phyloP scores from a whole-genome alignment of 176 grass and related monocot genomes.

The Ensete glaucum region DNA sequence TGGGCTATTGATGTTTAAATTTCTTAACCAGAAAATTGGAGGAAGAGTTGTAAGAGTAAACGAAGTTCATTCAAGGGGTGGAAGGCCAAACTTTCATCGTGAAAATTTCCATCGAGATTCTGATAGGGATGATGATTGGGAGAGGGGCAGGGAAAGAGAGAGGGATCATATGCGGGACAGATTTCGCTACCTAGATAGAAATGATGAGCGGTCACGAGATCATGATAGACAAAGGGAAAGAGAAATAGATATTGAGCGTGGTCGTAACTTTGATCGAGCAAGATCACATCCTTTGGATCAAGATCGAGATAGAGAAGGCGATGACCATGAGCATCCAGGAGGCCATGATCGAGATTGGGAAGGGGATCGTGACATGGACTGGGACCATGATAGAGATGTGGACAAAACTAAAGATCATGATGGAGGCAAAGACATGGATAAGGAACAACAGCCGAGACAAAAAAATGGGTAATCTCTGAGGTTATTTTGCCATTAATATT shows the following conservation, averaged over 20 bases:
- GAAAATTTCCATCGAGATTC: slow-evolving; percentile 60
- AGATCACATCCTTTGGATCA: slow-evolving; percentile 44
- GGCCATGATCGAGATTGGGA: slow-evolving; percentile 40
- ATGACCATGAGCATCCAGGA: slow-evolving; percentile 39
- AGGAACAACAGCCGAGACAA: slow-evolving; percentile 49
- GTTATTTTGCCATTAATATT: background rate
- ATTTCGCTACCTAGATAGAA: slow-evolving; percentile 47
- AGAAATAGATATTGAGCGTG: slow-evolving; percentile 39
- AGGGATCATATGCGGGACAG: slow-evolving; percentile 54
- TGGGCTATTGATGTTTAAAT: slow-evolving; percentile 2
- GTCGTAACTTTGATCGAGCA: slow-evolving; percentile 40
- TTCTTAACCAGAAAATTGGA: slow-evolving; percentile 46
- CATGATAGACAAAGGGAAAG: slow-evolving; percentile 45
- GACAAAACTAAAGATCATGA: slow-evolving; percentile 40
- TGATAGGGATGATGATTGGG: slow-evolving; percentile 54
- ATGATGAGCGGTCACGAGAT: slow-evolving; percentile 53
- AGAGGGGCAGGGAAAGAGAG: slow-evolving; percentile 57
- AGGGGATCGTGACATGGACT: slow-evolving; percentile 33
- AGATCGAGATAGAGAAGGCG: slow-evolving; percentile 39
- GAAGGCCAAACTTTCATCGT: slow-evolving; percentile 42
- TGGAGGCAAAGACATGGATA: slow-evolving; percentile 40
- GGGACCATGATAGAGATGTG: slow-evolving; percentile 48
- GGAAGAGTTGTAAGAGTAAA: slow-evolving; percentile 68
- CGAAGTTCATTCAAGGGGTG: slow-evolving; percentile 70
- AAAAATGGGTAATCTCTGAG: slow-evolving; percentile 34